Percentiles rank a stretch among this genome's conserved stretches.
Conservation (phyloP, 208 protist species). For the Leishmania aethiopica region DNA sequence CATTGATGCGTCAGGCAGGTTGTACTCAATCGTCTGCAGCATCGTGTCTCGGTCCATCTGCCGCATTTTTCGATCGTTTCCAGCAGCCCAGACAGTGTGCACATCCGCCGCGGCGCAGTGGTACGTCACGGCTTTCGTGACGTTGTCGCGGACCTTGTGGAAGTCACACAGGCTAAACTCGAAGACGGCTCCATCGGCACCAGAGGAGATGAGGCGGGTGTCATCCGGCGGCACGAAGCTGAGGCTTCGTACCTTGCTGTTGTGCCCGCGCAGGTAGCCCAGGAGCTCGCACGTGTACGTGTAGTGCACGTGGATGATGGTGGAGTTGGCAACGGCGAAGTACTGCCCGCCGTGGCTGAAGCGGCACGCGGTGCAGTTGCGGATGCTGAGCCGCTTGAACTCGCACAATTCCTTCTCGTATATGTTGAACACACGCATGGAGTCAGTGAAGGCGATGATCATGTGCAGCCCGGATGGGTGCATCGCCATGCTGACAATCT, state of each 20-base stretch:
- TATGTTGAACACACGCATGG: conserved; percentile 96
- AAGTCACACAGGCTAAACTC: conserved; percentile 95
- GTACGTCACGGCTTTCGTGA: conserved; percentile 94
- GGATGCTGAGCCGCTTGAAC: conserved; percentile 94
- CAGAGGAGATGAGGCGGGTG: conserved; percentile 88
- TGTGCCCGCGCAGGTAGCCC: conserved; percentile 96
- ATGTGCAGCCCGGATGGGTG: conserved; percentile 96
- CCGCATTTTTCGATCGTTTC: conserved; percentile 93
- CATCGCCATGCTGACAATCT: conserved; percentile 94
- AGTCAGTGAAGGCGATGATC: conserved; percentile 95
- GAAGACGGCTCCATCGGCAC: conserved; percentile 96
- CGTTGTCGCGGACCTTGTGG: conserved; percentile 92
- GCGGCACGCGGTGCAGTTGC: conserved; percentile 90
- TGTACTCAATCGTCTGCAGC: conserved; percentile 62
- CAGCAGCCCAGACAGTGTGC: conserved; percentile 91
- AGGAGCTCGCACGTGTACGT: conserved; percentile 96
- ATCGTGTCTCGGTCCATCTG: conserved; percentile 85
- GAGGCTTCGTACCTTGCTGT: conserved; percentile 90
- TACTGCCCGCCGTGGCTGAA: conserved; percentile 97
- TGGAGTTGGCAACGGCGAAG: conserved; percentile 96
- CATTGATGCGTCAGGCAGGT: conserved; percentile 76
- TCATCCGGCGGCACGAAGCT: conserved; percentile 93
- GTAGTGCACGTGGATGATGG: conserved; percentile 96
- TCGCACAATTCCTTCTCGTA: conserved; percentile 95
- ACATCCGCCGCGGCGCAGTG: conserved; percentile 85